Evolutionary conservation across 305 asterid species (phyloP), one percentile per base, ranked within the genome.

Genomic region (Ilex paraguariensis): DNA sequence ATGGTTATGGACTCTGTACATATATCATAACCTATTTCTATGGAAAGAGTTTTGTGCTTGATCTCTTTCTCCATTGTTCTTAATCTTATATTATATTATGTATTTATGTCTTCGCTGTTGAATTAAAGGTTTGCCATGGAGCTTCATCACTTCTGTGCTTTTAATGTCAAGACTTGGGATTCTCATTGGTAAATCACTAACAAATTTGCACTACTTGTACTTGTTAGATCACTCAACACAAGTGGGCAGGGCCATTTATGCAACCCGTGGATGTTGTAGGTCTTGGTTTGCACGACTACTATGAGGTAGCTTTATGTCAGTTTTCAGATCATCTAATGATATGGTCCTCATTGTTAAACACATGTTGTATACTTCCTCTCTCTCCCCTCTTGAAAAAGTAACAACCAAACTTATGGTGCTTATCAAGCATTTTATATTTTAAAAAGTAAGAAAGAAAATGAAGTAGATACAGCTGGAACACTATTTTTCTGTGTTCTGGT

Each of bases 171-270:
- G 42, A 36, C 42, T 8, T 36, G 9, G 9, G 42, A 36, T 36
- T 36, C 42, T 36, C 42, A 4, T 36, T 36, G 42, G 42, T 36
- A 36, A 36, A 36, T 36, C 6, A 36, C 42, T 36, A 4, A 36
- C 9, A 36, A 36, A 13, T 32, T 40, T 30, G 64, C 31, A 69
- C 28, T 57, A 56, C 28, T 13, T 49, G 65, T 33, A 48, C 64
- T 79, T 71, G 72, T 61, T 86, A 89, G 98, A 79, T 92, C 65
- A 89, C 85, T 70, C 88, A 76, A 72, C 96, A 84, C 76, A 76
- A 84, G 72, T 92, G 97, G 98, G 96, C 97, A 15, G 88, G 72
- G 68, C 98, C 98, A 42, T 92, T 92, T 66, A 74, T 92, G 97
- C 82, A 84, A 71, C 97, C 98, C 13, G 98, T 92, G 75, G 98